phyloP scores from a whole-genome alignment of 345 rosid genomes.

The Boechera stricta region DNA sequence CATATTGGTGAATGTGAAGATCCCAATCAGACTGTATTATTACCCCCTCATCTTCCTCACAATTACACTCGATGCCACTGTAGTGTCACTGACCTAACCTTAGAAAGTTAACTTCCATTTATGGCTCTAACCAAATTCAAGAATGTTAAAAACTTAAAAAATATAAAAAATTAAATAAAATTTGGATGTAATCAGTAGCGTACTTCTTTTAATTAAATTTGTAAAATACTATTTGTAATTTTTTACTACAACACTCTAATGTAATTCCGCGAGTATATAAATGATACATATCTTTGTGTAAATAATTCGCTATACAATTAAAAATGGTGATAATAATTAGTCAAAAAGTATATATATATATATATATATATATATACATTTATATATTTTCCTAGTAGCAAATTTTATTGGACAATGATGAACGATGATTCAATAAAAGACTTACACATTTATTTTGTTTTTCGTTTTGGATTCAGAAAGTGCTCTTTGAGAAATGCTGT shows the following conservation, averaged over 20 bases:
- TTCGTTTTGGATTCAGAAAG: constrained; percentile 54
- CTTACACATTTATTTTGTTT: neutral
- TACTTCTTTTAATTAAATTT: neutral
- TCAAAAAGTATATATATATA: neutral
- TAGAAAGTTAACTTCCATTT: constrained; percentile 28
- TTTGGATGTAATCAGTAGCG: neutral
- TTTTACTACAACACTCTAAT: too few relatives aligned
- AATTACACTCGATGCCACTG: constrained; percentile 27
- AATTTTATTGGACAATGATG: constrained; percentile 13
- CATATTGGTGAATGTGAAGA: constrained; percentile 22
- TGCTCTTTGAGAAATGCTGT: constrained; percentile 88
- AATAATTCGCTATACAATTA: too few relatives aligned
- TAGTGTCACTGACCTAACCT: constrained; percentile 24
- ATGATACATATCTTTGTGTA: too few relatives aligned
- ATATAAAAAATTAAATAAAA: neutral
- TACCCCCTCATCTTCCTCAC: neutral
- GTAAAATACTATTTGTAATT: neutral
- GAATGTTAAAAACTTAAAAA: neutral
- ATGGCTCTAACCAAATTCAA: constrained; percentile 6
- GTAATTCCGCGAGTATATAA: too few relatives aligned
- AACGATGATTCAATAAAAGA: neutral
- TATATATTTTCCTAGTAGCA: neutral
- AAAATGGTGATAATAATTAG: neutral
- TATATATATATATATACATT: neutral
- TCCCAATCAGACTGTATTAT: neutral